Evolutionary conservation across 2,329 filamentous ascomycete species (phyloP).

Genomic region (Sporothrix mexicana): DNA sequence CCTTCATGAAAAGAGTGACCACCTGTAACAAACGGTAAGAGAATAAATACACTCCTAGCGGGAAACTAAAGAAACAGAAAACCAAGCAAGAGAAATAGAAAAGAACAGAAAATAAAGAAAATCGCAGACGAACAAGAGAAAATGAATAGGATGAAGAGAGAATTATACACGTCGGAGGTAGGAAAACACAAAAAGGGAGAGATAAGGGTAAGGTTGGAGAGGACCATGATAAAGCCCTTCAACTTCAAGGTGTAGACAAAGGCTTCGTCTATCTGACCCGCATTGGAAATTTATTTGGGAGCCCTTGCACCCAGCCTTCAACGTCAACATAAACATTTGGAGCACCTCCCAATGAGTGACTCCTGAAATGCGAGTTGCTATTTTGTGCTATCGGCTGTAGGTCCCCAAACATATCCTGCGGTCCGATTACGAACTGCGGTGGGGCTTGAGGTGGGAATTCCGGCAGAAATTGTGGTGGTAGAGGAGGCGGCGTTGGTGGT

Average conservation of each 20-base stretch:
- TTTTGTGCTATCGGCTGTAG: no score
- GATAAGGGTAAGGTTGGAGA: background rate
- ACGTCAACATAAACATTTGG: no score
- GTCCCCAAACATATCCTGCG: no score
- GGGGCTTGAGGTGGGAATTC: no score
- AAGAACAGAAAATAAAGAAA: conserved; percentile 13
- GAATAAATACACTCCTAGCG: background rate
- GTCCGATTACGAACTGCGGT: no score
- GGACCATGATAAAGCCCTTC: background rate
- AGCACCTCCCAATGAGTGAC: no score
- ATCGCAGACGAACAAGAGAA: background rate
- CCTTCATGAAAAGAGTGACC: background rate
- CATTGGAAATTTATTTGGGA: no score
- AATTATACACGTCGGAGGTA: conserved; percentile 28
- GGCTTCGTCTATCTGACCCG: no score
- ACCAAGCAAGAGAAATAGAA: conserved; percentile 9
- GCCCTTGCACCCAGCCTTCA: no score
- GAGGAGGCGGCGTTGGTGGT: background rate
- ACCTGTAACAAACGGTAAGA: background rate
- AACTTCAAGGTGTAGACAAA: background rate
- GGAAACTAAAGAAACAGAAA: background rate
- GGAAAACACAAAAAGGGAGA: background rate
- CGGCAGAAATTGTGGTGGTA: no score
- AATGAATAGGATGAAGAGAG: background rate
- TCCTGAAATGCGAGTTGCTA: no score